Conservation (phyloP, 2,329 filamentous ascomycete species). For the Biscogniauxia mediterranea region DNA sequence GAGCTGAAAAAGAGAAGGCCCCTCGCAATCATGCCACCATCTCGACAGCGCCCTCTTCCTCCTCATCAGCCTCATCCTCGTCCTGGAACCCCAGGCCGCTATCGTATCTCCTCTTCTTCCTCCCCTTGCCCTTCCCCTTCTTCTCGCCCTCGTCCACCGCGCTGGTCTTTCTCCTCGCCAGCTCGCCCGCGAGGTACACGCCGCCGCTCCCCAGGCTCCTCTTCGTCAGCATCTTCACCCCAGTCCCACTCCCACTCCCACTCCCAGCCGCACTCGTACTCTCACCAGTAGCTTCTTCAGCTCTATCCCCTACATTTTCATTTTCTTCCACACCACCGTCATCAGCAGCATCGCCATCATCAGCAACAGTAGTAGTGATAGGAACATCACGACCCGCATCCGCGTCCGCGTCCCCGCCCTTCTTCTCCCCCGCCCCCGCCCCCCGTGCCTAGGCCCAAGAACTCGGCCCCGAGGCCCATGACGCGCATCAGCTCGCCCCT, state of each 20-base stretch:
- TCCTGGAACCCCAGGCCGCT: slow-evolving; percentile 56
- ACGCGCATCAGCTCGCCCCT: slow-evolving; percentile 51
- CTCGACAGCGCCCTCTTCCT: slow-evolving; percentile 30
- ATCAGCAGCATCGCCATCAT: too few species aligned
- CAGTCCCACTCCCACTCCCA: too few species aligned
- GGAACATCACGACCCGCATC: slow-evolving; percentile 2
- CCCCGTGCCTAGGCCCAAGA: slow-evolving; percentile 35
- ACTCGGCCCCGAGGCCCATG: slow-evolving; percentile 45
- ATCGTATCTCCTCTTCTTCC: slow-evolving; percentile 49
- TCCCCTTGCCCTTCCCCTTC: slow-evolving; percentile 28
- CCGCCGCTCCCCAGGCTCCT: neutral
- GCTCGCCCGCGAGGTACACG: slow-evolving; percentile 1
- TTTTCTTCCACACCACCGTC: too few species aligned
- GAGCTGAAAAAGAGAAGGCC: too few species aligned
- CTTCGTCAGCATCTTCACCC: slow-evolving; percentile 1
- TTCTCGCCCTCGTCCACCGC: slow-evolving; percentile 2
- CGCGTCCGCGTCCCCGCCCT: slow-evolving; percentile 4
- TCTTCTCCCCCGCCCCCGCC: slow-evolving; percentile 27
- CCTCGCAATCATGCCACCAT: slow-evolving; percentile 6
- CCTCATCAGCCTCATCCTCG: slow-evolving; percentile 38
- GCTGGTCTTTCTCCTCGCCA: slow-evolving; percentile 6
- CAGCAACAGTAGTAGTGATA: neutral
- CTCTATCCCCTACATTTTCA: too few species aligned
- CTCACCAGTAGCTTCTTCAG: neutral
- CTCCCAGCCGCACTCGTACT: neutral